Conservation (phyloP, 139 green algal genomes). For the Chlorella sp. region DNA sequence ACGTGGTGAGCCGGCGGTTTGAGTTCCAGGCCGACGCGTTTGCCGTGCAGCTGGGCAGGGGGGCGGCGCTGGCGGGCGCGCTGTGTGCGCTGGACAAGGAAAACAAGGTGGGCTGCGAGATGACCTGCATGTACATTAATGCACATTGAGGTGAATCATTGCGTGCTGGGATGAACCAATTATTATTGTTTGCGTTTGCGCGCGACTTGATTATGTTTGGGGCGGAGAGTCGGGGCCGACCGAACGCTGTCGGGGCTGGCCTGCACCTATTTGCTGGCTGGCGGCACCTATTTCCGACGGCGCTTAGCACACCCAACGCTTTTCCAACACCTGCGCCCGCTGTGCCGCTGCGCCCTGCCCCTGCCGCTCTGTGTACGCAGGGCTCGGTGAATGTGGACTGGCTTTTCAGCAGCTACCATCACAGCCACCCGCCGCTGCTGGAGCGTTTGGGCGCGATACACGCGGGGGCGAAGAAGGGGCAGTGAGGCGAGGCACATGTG, state of each 20-base stretch:
- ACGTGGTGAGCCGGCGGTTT: slow-evolving; percentile 83
- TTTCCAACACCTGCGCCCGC: background rate
- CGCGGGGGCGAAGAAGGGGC: slow-evolving; percentile 47
- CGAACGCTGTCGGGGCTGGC: too few relatives aligned
- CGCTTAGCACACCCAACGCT: background rate
- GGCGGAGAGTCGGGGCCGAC: background rate
- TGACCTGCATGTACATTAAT: too few relatives aligned
- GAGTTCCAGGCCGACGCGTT: slow-evolving; percentile 95
- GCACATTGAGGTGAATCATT: too few relatives aligned
- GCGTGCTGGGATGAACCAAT: too few relatives aligned
- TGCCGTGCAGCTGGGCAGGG: slow-evolving; percentile 67
- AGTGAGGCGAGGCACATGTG: background rate
- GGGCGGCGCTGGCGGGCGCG: slow-evolving; percentile 60
- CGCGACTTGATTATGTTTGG: too few relatives aligned
- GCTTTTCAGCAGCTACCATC: slow-evolving; percentile 80
- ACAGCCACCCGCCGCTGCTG: slow-evolving; percentile 83
- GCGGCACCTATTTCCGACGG: too few relatives aligned
- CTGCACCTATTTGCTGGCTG: too few relatives aligned
- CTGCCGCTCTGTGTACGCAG: background rate
- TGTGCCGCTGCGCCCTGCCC: background rate
- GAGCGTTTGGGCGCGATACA: slow-evolving; percentile 85
- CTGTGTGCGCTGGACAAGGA: slow-evolving; percentile 85
- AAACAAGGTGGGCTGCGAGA: slow-evolving; percentile 67
- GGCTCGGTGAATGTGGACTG: slow-evolving; percentile 62
- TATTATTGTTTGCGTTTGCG: background rate